A percentile compares a stretch with the other conserved stretches of the same genome.
Evolutionary conservation across 768 basidiomycete species (phyloP).

Genomic region (Suillus subalutaceus): DNA sequence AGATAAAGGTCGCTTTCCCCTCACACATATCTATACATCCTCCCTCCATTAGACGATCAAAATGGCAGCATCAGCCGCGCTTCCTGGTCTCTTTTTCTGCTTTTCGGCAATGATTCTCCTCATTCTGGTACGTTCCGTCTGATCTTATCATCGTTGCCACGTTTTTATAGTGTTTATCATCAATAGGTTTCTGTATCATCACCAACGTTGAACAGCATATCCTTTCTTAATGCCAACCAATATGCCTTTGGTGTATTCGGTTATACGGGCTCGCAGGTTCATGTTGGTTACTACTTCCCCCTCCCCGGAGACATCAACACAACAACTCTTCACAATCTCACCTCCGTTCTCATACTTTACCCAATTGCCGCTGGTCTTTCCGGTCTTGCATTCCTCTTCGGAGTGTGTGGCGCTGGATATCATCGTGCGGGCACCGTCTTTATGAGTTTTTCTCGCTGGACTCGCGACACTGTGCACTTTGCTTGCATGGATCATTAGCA

Average conservation of each 20-base stretch:
- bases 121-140: constrained; percentile 55
- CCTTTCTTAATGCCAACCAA: constrained; percentile 61
- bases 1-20: background rate
- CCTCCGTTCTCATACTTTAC: constrained; percentile 74
- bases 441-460: constrained; percentile 69
- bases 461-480: constrained; percentile 70
- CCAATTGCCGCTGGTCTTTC: constrained; percentile 75
- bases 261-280: constrained; percentile 55
- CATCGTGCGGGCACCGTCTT: constrained; percentile 74
- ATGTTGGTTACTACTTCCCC: constrained; percentile 63
- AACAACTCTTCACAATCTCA: constrained; percentile 65
- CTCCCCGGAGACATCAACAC: constrained; percentile 42
- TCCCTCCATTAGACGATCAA: constrained; percentile 10
- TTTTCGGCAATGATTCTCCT: constrained; percentile 73
- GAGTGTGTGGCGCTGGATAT: constrained; percentile 64
- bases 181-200: constrained; percentile 67
- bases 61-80: constrained; percentile 61
- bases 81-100: constrained; percentile 72
- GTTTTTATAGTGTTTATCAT: background rate
- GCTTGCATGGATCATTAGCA: constrained; percentile 75
- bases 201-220: constrained; percentile 74
- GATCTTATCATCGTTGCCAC: constrained; percentile 8
- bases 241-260: constrained; percentile 79
- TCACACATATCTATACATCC: background rate
- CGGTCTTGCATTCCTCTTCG: constrained; percentile 66